A percentile compares a stretch with the other conserved stretches of the same genome.
These are phyloP conservation scores for Dothistroma septosporum DNA, from an alignment of 2,329 filamentous ascomycete species.

Conservation along the genomic window DNA sequence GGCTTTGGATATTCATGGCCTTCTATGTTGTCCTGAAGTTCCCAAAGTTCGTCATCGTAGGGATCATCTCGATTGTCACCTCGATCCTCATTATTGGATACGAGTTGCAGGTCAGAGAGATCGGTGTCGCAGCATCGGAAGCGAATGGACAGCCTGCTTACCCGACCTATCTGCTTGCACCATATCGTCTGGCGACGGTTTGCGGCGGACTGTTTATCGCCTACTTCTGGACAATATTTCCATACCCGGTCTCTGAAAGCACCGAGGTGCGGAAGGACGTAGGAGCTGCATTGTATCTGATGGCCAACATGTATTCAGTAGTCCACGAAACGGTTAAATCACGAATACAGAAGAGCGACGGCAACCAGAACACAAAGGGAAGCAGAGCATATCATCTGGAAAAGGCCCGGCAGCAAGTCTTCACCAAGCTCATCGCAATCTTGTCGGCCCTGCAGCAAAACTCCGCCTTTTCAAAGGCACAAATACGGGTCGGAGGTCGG, in stretches of 20 bases:
- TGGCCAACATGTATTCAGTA: constrained; percentile 69
- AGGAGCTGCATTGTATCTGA: constrained; percentile 64
- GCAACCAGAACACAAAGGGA: constrained; percentile 46
- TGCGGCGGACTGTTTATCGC: constrained; percentile 63
- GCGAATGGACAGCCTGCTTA: constrained; percentile 66
- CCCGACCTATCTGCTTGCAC: constrained; percentile 63
- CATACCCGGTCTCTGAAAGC: constrained; percentile 67
- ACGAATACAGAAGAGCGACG: constrained; percentile 56
- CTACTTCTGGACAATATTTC: constrained; percentile 75
- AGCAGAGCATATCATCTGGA: constrained; percentile 53
- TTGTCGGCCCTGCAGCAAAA: constrained; percentile 62
- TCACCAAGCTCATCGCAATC: constrained; percentile 62
- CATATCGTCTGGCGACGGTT: constrained; percentile 67
- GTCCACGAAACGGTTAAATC: constrained; percentile 64
- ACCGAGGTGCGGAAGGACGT: constrained; percentile 65
- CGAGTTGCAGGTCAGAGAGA: constrained; percentile 64
- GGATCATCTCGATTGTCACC: constrained; percentile 60
- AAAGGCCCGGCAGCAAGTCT: constrained; percentile 58
- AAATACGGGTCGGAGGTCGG: constrained; percentile 65
- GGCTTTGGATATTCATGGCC: constrained; percentile 59
- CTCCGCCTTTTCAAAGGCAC: constrained; percentile 63
- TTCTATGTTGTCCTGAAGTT: constrained; percentile 67
- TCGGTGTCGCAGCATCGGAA: constrained; percentile 55
- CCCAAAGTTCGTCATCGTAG: constrained; percentile 59
- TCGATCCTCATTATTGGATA: constrained; percentile 44